Conservation (phyloP, 768 basidiomycete genomes). For the Pulveroboletus frians region DNA sequence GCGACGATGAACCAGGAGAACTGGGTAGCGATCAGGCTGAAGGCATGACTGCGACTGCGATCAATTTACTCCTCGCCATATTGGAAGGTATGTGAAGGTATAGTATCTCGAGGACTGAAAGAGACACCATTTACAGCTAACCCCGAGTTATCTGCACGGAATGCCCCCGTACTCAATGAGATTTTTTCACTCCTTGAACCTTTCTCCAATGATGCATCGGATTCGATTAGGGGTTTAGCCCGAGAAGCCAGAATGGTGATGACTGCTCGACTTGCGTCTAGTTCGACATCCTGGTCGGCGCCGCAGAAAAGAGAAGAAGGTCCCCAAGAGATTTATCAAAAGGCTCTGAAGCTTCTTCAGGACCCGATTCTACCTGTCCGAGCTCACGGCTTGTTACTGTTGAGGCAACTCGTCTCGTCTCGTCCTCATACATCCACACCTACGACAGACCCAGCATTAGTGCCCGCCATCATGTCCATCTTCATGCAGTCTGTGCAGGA, state of each 20-base stretch:
- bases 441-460: conserved; percentile 53
- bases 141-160: conserved; percentile 53
- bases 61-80: conserved; percentile 77
- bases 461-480: conserved; percentile 81
- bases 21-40: conserved; percentile 39
- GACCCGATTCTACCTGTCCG: conserved; percentile 92
- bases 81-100: conserved; percentile 63
- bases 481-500: conserved; percentile 84
- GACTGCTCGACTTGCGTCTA: conserved; percentile 69
- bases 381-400: conserved; percentile 81
- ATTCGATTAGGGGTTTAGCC: conserved; percentile 52
- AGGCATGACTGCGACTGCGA: conserved; percentile 70
- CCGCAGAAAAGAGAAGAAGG: conserved; percentile 17
- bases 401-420: conserved; percentile 67
- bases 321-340: conserved; percentile 71
- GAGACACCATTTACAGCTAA: conserved; percentile 35
- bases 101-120: background rate
- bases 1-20: conserved; percentile 46
- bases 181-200: conserved; percentile 64
- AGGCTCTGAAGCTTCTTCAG: conserved; percentile 80
- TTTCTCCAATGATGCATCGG: conserved; percentile 44
- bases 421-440: conserved; percentile 12
- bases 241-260: conserved; percentile 82
- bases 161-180: conserved; percentile 60
- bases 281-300: conserved; percentile 34